Conservation (phyloP, 2,329 filamentous ascomycete species). For the Pestalotiopsis fici region DNA sequence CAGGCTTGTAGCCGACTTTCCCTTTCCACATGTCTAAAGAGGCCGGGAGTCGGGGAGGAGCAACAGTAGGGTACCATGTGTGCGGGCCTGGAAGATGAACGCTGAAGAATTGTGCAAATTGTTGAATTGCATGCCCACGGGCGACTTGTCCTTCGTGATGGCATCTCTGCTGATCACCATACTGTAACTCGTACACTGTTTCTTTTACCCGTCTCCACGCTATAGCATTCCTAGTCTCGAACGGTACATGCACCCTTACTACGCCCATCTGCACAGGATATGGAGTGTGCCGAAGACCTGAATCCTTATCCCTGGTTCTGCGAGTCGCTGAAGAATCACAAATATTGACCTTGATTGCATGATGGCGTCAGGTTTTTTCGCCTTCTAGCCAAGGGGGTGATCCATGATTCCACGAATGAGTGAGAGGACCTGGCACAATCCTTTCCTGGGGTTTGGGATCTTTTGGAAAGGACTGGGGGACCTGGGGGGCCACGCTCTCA, state of each 20-base stretch:
- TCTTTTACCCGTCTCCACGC: too few species aligned
- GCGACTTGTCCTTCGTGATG: too few species aligned
- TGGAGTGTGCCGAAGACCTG: neutral
- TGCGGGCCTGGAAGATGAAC: too few species aligned
- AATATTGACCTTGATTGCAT: neutral
- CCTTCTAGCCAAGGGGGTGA: neutral
- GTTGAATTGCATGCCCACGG: too few species aligned
- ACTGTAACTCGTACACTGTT: too few species aligned
- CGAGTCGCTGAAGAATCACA: neutral
- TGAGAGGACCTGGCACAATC: neutral
- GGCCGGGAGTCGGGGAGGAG: neutral
- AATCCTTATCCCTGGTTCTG: neutral
- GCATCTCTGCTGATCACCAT: too few species aligned
- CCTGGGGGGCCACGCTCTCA: neutral
- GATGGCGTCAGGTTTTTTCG: neutral
- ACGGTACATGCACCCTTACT: neutral
- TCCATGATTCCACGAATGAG: neutral
- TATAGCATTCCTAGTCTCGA: too few species aligned
- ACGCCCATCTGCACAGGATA: neutral
- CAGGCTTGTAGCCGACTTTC: neutral
- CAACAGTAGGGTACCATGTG: too few species aligned
- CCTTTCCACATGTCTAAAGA: neutral
- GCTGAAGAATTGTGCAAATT: neutral
- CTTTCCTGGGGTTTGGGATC: neutral
- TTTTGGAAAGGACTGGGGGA: neutral